Evolutionary conservation across 2,329 filamentous ascomycete genomes (phyloP).

Genomic region (Myriangium duriaei): DNA sequence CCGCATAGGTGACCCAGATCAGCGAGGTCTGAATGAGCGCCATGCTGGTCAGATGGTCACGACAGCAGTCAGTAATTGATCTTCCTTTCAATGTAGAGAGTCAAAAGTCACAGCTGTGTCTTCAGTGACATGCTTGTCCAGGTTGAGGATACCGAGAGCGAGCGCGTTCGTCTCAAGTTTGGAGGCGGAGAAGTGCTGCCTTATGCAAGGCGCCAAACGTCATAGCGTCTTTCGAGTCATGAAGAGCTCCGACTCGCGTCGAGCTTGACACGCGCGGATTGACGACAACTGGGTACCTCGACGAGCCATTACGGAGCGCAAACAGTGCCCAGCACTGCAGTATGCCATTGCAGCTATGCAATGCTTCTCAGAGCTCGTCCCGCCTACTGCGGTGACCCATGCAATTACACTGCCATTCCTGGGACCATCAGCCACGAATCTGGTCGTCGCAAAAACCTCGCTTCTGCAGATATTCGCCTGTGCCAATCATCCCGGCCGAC

Average conservation of each 20-base stretch:
- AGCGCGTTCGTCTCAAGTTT: too few relatives aligned
- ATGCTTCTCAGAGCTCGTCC: constrained; percentile 91
- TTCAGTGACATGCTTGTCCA: too few relatives aligned
- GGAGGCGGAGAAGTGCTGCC: too few relatives aligned
- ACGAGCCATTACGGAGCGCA: too few relatives aligned
- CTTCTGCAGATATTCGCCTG: constrained; percentile 76
- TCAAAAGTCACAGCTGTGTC: too few relatives aligned
- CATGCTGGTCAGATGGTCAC: constrained; percentile 35
- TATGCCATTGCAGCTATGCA: constrained; percentile 50
- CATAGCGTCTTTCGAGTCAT: not conserved
- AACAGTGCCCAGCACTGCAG: not conserved
- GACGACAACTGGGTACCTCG: too few relatives aligned
- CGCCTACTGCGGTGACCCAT: constrained; percentile 88
- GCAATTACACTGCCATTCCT: constrained; percentile 69
- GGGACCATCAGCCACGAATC: constrained; percentile 63
- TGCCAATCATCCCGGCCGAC: not conserved
- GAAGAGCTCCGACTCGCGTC: not conserved
- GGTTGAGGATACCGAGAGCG: too few relatives aligned
- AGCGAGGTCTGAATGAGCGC: constrained; percentile 71
- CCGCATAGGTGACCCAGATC: constrained; percentile 89
- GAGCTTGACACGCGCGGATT: too few relatives aligned
- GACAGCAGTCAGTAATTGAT: too few relatives aligned
- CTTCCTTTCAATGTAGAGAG: too few relatives aligned
- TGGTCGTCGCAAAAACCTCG: constrained; percentile 85
- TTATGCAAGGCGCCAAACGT: not conserved